Conservation (phyloP, 805 yeast species). For the Phaffomyces opuntiae region DNA sequence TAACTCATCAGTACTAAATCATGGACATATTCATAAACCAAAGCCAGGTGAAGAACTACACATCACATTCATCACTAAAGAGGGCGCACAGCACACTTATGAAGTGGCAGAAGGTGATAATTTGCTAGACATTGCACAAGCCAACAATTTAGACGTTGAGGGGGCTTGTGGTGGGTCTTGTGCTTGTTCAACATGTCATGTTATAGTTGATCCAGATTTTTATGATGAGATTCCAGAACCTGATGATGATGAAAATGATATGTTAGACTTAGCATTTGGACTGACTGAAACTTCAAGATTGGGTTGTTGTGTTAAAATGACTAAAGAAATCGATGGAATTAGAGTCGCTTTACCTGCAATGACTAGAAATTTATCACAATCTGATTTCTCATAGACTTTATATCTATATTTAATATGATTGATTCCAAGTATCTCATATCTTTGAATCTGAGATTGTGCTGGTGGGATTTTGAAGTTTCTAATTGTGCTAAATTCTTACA, state of each 20-base stretch:
- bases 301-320: constrained; percentile 91
- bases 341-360: constrained; percentile 95
- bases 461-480: too few species aligned
- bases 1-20: constrained; percentile 28
- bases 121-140: constrained; percentile 90
- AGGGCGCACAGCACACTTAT: constrained; percentile 72
- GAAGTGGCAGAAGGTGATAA: constrained; percentile 94
- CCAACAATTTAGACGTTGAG: constrained; percentile 89
- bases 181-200: constrained; percentile 97
- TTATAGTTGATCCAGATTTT: constrained; percentile 90
- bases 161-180: constrained; percentile 99
- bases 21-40: constrained; percentile 88
- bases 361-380: constrained; percentile 86
- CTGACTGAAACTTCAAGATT: constrained; percentile 93
- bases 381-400: constrained; percentile 52
- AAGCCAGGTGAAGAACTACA: constrained; percentile 88
- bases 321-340: constrained; percentile 85
- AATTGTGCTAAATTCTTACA: too few species aligned
- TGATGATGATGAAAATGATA: constrained; percentile 95
- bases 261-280: constrained; percentile 97
- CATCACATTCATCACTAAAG: constrained; percentile 85
- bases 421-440: too few species aligned
- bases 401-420: not conserved
- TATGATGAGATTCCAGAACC: constrained; percentile 93
- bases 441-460: too few species aligned